These are phyloP conservation scores for Ceratobasidium sp. DNA, from an alignment of 1,284 basidiomycete genomes.

Conservation along the genomic window DNA sequence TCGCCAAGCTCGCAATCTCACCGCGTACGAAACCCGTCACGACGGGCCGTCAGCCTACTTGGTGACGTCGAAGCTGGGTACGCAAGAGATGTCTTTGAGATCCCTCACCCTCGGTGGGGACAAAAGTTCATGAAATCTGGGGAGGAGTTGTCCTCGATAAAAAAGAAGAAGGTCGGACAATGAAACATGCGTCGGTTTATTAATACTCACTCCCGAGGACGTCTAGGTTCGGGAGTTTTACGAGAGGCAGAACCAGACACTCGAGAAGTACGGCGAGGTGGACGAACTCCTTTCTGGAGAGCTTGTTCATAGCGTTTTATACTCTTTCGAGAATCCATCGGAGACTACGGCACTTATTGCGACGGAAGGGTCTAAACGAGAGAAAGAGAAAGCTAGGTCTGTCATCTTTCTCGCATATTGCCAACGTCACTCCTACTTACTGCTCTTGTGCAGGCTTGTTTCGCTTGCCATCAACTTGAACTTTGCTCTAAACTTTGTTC, in stretches of 20 bases:
- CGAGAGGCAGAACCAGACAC: conserved; percentile 34
- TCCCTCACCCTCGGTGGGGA: conserved; percentile 21
- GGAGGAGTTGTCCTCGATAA: conserved; percentile 3
- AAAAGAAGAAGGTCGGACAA: conserved; percentile 8
- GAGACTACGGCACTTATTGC: conserved; percentile 19
- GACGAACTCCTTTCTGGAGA: conserved; percentile 35
- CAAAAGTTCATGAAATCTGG: background rate
- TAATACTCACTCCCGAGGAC: background rate
- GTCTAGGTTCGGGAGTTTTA: conserved; percentile 35
- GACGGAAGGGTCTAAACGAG: conserved; percentile 21
- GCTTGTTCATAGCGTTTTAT: conserved; percentile 24
- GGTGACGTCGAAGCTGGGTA: conserved; percentile 26
- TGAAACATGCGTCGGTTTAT: background rate
- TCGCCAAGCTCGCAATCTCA: conserved; percentile 8
- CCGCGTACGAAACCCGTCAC: conserved; percentile 13
- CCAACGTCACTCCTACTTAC: background rate
- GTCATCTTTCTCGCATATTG: background rate
- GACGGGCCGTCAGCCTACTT: conserved; percentile 20
- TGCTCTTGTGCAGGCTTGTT: conserved; percentile 14
- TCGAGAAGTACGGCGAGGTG: conserved; percentile 28
- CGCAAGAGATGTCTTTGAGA: conserved; percentile 18
- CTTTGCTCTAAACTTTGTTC: conserved; percentile 24
- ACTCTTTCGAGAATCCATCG: conserved; percentile 30
- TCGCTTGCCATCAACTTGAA: conserved; percentile 27
- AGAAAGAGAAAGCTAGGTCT: conserved; percentile 11